Evolutionary conservation across 2,329 filamentous ascomycete genomes (phyloP), one percentile per base, ranked within the genome.

Genomic region (Fragosphaeria purpurea): DNA sequence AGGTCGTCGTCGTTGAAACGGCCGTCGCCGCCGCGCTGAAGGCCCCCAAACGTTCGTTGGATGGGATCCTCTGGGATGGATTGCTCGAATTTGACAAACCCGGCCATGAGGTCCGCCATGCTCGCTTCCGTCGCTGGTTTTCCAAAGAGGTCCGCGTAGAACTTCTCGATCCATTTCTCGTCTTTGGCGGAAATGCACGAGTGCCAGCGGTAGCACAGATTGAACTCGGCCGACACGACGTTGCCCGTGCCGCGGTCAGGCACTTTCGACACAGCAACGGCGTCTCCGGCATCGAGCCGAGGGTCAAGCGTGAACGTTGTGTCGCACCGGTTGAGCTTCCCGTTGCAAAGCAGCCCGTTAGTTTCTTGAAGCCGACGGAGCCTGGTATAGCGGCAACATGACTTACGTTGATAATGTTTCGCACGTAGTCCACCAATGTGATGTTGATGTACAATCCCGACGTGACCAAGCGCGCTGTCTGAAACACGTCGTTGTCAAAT

Each of bases 201-300:
- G 69, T 94, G 88, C 87, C 88, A 94, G 56, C 88, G 77, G 65
- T 95, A 94, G 57, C 86, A 85, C 8, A 95, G 74, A 62, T 93
- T 94, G 73, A 95, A 95, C 68, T 95, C 88, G 4, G 85, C 86
- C 0, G 86, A 91, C 5, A 91, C 86, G 56, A 85, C 82, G 60
- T 93, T 94, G 47, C 88, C 88, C 0, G 85, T 79, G 41, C 86
- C 88, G 31, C 81, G 75, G 43, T 86, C 80, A 0, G 84, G 78
- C 1, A 79, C 76, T 2, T 76, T 65, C 35, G 73, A 72, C 7
- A 73, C 82, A 56, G 72, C 74, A 0, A 65, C 69, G 4, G 72
- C 65, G 1, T 74, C 74, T 40, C 77, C 81, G 65, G 83, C 85
- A 57, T 85, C 79, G 10, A 79, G 76, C 31, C 88, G 76, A 1